Base-by-base conservation (phyloP, 2,329 filamentous ascomycete genomes). In the Cercospora berteroae region DNA sequence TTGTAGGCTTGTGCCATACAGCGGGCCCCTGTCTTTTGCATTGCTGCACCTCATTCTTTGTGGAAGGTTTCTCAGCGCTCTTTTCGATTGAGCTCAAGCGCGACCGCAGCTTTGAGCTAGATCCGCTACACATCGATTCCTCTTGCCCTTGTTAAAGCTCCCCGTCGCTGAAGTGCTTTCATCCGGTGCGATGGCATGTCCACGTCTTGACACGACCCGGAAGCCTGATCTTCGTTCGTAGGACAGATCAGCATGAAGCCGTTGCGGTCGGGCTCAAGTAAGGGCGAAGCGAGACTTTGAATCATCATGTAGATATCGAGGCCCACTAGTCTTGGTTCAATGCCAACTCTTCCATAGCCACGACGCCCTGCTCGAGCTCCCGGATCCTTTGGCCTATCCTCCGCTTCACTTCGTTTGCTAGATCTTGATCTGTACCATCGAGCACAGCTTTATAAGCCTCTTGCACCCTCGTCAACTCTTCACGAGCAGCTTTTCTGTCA, bases 351-450 rank as follows among this genome's bases (percentile, higher is more conserved):
- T 86, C 84, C 80, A 87, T 79, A 2, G 78, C 81, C 64, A 78
- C 73, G 1, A 87, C 80, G 1, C 82, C 85, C 69, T 80, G 80
- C 73, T 86, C 84, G 70, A 87, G 76, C 76, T 87, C 85, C 69
- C 84, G 74, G 56, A 87, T 82, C 70, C 84, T 76, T 67, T 82
- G 79, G 9, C 84, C 84, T 31, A 85, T 80, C 69, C 84, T 78
- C 67, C 79, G 78, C 76, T 82, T 81, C 25, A 87, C 82, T 75
- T 86, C 84, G 64, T 83, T 81, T 18, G 79, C 81, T 42, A 85
- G 74, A 36, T 80, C 79, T 13, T 74, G 71, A 72, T 82, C 78
- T 29, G 73, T 68, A 6, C 81, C 80, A 31, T 80, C 79, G 5
- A 85, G 70, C 1, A 82, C 78, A 18, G 75, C 75, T 39, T 78